Conservation (phyloP, 805 yeast species). For the Wickerhamiella galacta region DNA sequence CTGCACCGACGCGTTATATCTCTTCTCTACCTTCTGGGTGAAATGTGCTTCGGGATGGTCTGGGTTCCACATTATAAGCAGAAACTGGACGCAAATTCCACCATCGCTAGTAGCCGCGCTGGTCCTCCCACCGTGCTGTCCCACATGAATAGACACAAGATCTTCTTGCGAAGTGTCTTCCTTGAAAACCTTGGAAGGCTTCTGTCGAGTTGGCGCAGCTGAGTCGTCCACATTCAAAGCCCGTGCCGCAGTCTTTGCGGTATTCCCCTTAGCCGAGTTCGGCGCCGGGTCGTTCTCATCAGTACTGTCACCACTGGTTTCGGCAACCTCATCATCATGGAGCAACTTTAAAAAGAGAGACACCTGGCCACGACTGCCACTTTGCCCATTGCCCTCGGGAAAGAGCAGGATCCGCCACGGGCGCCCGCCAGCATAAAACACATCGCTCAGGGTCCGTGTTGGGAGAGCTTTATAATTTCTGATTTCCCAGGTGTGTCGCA, state of each 20-base stretch:
- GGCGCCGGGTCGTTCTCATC: no score
- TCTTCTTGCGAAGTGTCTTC: no score
- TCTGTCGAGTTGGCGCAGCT: no score
- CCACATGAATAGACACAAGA: no score
- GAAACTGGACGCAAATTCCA: slow-evolving; percentile 87
- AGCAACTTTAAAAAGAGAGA: slow-evolving; percentile 58
- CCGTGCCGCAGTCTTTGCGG: no score
- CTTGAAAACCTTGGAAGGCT: no score
- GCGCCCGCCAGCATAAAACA: slow-evolving; percentile 18
- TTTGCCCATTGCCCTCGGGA: slow-evolving; percentile 54
- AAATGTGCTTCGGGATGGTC: slow-evolving; percentile 43
- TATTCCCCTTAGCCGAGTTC: no score
- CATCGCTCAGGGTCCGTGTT: slow-evolving; percentile 20
- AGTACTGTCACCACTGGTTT: slow-evolving; percentile 6
- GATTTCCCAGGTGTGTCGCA: slow-evolving; percentile 21
- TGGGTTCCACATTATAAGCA: slow-evolving; percentile 72
- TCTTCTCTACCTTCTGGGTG: slow-evolving; percentile 51
- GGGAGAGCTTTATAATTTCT: slow-evolving; percentile 24
- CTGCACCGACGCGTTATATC: slow-evolving; percentile 57
- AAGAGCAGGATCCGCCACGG: slow-evolving; percentile 45
- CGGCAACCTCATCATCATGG: neutral
- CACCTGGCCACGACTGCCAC: slow-evolving; percentile 24
- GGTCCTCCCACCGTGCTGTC: neutral
- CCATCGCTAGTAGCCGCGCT: slow-evolving; percentile 28
- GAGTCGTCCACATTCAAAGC: no score